Percentiles rank a stretch among this genome's conserved stretches.
Conservation (phyloP, 2,329 filamentous ascomycete species). For the Colletotrichum spaethianum region DNA sequence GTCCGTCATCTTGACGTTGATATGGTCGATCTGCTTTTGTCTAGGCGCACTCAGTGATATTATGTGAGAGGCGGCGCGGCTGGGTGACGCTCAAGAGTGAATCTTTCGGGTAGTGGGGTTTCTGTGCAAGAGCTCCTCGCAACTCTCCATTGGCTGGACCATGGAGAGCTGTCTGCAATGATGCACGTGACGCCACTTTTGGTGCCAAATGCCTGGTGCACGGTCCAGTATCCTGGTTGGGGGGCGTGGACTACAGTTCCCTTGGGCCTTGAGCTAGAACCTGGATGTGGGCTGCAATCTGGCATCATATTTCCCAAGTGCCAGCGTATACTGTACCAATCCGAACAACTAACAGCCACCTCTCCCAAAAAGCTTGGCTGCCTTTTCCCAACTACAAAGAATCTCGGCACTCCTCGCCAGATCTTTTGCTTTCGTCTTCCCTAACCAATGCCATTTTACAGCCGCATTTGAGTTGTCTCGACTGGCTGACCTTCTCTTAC, state of each 20-base stretch:
- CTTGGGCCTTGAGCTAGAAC: conserved; percentile 32
- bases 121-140: conserved; percentile 26
- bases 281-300: conserved; percentile 44
- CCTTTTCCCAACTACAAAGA: conserved; percentile 30
- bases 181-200: conserved; percentile 36
- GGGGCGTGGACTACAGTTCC: conserved; percentile 14
- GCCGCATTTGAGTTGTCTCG: conserved; percentile 18
- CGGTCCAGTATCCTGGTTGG: conserved; percentile 24
- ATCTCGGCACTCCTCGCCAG: conserved; percentile 26
- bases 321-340: conserved; percentile 33
- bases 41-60: background rate
- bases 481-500: conserved; percentile 24
- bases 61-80: background rate
- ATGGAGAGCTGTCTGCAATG: conserved; percentile 14
- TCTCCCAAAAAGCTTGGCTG: conserved; percentile 34
- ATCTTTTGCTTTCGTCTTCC: conserved; percentile 3
- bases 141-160: conserved; percentile 30
- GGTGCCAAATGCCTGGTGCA: conserved; percentile 19
- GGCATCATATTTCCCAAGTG: conserved; percentile 42
- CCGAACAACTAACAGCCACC: conserved; percentile 37
- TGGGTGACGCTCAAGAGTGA: conserved; percentile 15
- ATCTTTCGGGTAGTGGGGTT: conserved; percentile 36
- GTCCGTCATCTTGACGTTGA: conserved; percentile 77
- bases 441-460: conserved; percentile 39
- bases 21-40: background rate